Evolutionary conservation across 345 rosid species (phyloP), one percentile per base, ranked within the genome.

Genomic region (Bruguiera sexangula): DNA sequence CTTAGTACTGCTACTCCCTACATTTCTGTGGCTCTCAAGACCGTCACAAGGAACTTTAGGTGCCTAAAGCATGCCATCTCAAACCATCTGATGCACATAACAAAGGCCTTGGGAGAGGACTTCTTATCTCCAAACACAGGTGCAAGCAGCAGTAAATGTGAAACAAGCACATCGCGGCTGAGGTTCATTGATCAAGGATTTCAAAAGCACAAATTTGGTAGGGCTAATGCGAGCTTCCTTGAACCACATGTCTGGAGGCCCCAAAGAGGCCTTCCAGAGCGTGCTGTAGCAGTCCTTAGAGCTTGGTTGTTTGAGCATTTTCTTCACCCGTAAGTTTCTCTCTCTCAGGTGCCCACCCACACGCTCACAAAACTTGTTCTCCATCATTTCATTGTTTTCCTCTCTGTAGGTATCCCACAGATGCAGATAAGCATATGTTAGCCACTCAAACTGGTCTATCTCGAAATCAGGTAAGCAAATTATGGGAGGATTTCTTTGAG

Each of bases 231-330:
- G 78, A 75, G 83, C 31, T 78, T 68, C 73, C 84, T 71, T 68
- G 89, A 84, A 61, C 79, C 85, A 52, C 85, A 83, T 24, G 73
- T 80, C 46, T 88, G 88, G 90, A 80, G 90, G 74, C 87, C 90
- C 75, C 90, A 86, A 60, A 62, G 93, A 68, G 90, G 90, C 48
- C 88, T 86, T 31, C 89, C 93, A 3, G 93, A 86, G 68, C 87
- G 85, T 13, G 62, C 93, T 0, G 88, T 86, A 18, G 83, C 87
- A 1, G 67, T 86, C 72, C 90, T 86, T 13, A 76, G 85, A 70
- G 86, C 87, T 52, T 88, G 93, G 90, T 72, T 88, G 52, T 88
- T 85, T 31, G 93, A 88, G 52, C 93, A 86, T 82, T 88, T 88
- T 81, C 93, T 88, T 70, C 93, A 88, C 62, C 93, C 93, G 93